Base-by-base conservation (phyloP, 352 stramenopile genomes). In the Phytophthora tubulina region DNA sequence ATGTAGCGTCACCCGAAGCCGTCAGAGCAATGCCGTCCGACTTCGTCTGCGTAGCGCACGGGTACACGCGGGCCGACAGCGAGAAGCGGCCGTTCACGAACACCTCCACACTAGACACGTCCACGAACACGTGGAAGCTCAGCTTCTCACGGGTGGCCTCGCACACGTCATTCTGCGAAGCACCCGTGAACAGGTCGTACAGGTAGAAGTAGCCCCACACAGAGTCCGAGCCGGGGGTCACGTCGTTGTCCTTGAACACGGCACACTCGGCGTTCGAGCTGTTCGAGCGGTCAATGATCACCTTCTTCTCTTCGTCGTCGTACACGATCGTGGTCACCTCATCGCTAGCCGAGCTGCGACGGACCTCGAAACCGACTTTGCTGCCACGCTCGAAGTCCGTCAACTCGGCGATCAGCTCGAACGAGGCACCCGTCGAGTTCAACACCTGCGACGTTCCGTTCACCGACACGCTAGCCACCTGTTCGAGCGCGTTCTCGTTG, bases 61-160 rank as follows among this genome's bases (percentile, higher is more conserved):
- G 82, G 72, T 92, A 92, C 36, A 92, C 79, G 33, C 84, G 84
- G 63, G 82, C 78, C 42, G 84, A 92, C 31, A 92, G 73, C 17
- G 80, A 58, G 53, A 92, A 90, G 64, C 84, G 82, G 65, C 74
- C 82, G 75, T 92, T 92, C 63, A 92, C 81, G 42, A 92, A 90
- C 64, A 92, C 84, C 51, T 92, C 84, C 17, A 91, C 74, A 33
- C 77, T 84, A 17, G 84, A 90, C 46, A 92, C 84, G 66, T 92
- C 84, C 39, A 90, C 84, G 59, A 88, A 92, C 48, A 92, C 63
- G 67, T 76, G 80, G 72, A 92, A 89, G 32, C 55, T 76, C 48
- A 91, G 67, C 54, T 69, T 82, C 71, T 91, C 84, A 27, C 75
- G 76, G 30, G 57, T 63, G 14, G 76, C 58, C 49, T 78, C 66